Conservation (phyloP, 441 rosid genomes). For the Gossypium schwendimanii region DNA sequence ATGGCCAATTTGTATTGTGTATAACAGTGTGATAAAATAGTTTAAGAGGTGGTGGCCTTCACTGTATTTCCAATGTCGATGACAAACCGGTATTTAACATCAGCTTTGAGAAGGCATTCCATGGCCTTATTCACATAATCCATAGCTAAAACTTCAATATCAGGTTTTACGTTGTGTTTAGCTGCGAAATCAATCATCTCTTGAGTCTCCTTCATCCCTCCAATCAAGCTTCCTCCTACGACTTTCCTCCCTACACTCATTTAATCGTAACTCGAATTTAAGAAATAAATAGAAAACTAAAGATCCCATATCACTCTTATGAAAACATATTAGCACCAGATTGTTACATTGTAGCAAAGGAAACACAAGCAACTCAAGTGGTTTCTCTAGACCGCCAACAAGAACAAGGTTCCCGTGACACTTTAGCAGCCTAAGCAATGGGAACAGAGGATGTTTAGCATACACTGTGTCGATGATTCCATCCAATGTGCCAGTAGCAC, state of each 20-base stretch:
- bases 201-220: not conserved
- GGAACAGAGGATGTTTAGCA: not conserved
- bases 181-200: not conserved
- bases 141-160: not conserved
- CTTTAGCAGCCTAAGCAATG: not conserved
- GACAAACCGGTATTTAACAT: not conserved
- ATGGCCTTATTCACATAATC: not conserved
- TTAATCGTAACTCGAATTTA: not conserved
- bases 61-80: not conserved
- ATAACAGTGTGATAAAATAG: too few relatives aligned
- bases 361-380: not conserved
- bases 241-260: constrained; percentile 4
- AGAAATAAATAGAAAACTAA: not conserved
- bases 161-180: not conserved
- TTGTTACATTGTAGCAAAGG: constrained; percentile 4
- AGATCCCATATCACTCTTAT: too few relatives aligned
- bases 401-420: not conserved
- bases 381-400: not conserved
- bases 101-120: not conserved
- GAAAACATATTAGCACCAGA: not conserved
- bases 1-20: too few relatives aligned
- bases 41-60: not conserved
- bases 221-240: not conserved
- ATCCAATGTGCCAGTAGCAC: not conserved
- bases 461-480: not conserved